These are phyloP conservation scores for Dothistroma pini DNA, from an alignment of 2,329 filamentous ascomycete species.

Conservation along the genomic window DNA sequence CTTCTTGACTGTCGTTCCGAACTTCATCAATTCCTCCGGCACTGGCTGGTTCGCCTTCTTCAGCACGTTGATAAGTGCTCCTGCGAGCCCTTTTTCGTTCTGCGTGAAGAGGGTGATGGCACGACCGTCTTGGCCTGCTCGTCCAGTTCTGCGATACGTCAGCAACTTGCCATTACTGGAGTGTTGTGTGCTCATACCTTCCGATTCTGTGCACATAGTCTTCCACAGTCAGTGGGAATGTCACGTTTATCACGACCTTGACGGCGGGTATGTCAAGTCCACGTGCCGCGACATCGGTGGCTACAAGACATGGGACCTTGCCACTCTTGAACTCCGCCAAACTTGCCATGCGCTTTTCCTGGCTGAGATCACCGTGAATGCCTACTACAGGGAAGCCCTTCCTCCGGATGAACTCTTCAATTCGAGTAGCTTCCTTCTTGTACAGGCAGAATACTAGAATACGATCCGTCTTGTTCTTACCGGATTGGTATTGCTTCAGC, in stretches of 20 bases:
- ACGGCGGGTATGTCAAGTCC: constrained; percentile 94
- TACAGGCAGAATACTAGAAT: constrained; percentile 95
- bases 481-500: constrained; percentile 74
- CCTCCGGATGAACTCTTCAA: constrained; percentile 74
- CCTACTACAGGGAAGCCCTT: constrained; percentile 81
- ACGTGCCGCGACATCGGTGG: constrained; percentile 92
- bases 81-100: constrained; percentile 87
- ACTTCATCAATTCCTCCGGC: constrained; percentile 87
- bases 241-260: constrained; percentile 90
- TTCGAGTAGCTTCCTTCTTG: constrained; percentile 93
- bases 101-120: constrained; percentile 95
- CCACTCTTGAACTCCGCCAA: constrained; percentile 90
- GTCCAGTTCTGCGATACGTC: constrained; percentile 63
- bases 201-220: constrained; percentile 98
- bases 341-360: constrained; percentile 82
- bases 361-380: constrained; percentile 89
- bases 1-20: constrained; percentile 98
- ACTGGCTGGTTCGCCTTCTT: constrained; percentile 89
- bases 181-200: constrained; percentile 33
- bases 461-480: constrained; percentile 69
- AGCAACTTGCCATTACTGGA: constrained; percentile 1
- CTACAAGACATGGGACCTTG: constrained; percentile 76
- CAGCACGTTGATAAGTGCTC: constrained; percentile 90
- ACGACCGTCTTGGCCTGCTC: constrained; percentile 82
- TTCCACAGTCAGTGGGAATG: constrained; percentile 91